Conservation (phyloP, 176 grass and related monocot genomes). For the Triticum monococcum region DNA sequence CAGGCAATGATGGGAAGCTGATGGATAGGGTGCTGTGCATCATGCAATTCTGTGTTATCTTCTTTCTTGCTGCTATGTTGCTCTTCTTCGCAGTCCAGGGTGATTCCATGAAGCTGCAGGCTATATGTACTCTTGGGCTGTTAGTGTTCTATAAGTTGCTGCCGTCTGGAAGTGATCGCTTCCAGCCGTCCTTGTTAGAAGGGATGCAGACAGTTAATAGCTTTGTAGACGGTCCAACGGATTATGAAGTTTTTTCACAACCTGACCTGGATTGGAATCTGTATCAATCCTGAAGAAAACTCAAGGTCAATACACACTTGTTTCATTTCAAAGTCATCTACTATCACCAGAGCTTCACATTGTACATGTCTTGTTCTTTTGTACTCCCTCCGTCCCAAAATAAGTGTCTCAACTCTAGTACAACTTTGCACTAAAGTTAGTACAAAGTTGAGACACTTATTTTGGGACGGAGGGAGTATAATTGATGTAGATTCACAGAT, state of each 20-base stretch:
- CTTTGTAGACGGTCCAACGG: constrained; percentile 88
- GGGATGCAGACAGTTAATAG: constrained; percentile 92
- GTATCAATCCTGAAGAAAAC: constrained; percentile 69
- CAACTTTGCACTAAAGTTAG: too few species aligned
- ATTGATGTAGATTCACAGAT: constrained; percentile 44
- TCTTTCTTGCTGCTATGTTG: constrained; percentile 89
- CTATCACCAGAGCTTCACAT: constrained; percentile 5
- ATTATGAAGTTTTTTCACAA: constrained; percentile 96
- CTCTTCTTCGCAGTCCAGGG: constrained; percentile 89
- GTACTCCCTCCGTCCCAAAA: too few species aligned
- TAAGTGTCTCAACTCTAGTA: too few species aligned
- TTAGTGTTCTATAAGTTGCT: constrained; percentile 86
- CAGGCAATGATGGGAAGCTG: constrained; percentile 92
- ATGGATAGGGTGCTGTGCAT: constrained; percentile 95
- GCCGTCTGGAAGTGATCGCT: constrained; percentile 67
- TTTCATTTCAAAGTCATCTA: constrained; percentile 31
- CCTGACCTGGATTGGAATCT: constrained; percentile 86
- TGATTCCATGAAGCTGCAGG: constrained; percentile 86
- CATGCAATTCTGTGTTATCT: constrained; percentile 98
- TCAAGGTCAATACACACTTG: constrained; percentile 36
- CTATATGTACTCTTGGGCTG: constrained; percentile 82
- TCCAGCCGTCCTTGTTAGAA: constrained; percentile 83
- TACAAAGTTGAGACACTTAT: too few species aligned
- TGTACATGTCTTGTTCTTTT: constrained; percentile 12
- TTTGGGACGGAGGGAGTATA: too few species aligned